phyloP scores from a whole-genome alignment of 768 basidiomycete species.

The Trametes cubensis region DNA sequence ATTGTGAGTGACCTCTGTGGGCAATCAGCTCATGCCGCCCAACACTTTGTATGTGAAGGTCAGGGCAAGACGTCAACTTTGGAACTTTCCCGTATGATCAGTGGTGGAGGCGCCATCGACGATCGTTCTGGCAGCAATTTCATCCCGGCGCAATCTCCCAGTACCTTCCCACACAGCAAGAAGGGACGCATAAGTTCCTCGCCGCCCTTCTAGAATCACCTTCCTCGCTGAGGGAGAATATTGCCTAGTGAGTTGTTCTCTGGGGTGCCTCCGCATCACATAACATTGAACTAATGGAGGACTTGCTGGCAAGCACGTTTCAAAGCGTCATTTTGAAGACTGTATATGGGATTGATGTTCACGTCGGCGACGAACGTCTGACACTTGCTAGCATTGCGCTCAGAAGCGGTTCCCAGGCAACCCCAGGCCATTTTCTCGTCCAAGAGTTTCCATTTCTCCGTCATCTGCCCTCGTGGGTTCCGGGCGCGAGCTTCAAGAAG shows the following conservation, averaged over 20 bases:
- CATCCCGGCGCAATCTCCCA: not conserved
- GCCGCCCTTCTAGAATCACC: too few relatives aligned
- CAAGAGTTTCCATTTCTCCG: conserved; percentile 8
- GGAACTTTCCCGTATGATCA: conserved; percentile 3
- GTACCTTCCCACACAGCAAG: not conserved
- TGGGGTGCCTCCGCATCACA: too few relatives aligned
- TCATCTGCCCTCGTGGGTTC: conserved; percentile 10
- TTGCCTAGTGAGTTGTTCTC: not conserved
- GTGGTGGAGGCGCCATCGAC: conserved; percentile 3
- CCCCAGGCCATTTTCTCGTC: not conserved
- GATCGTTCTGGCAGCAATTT: conserved; percentile 15
- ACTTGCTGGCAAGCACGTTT: not conserved
- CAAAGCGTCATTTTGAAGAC: not conserved
- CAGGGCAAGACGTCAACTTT: not conserved
- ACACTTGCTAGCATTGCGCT: not conserved
- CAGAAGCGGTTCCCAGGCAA: not conserved
- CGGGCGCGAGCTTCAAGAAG: not conserved
- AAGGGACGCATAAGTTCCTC: not conserved
- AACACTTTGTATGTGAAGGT: not conserved
- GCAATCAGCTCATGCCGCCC: not conserved
- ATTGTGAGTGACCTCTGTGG: conserved; percentile 9
- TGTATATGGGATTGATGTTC: conserved; percentile 5
- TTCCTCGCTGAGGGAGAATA: not conserved
- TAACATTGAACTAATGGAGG: too few relatives aligned
- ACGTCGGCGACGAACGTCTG: not conserved